These are phyloP conservation scores for Pyrenophora seminiperda DNA, from an alignment of 2,329 filamentous ascomycete genomes.

Conservation along the genomic window DNA sequence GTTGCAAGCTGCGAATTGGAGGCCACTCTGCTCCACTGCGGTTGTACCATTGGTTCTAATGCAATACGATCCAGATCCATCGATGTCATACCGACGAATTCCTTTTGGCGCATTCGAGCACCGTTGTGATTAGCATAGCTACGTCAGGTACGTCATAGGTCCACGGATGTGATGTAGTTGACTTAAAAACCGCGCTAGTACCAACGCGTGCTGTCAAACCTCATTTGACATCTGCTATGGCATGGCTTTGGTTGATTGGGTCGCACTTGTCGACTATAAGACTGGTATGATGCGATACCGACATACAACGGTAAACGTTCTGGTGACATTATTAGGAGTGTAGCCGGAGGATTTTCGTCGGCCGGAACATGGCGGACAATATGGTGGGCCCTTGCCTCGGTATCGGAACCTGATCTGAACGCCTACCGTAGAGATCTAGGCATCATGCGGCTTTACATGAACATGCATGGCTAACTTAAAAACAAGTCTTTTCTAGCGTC, in stretches of 20 bases:
- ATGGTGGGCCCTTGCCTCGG: conserved; percentile 1
- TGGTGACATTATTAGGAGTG: neutral
- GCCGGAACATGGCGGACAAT: conserved; percentile 13
- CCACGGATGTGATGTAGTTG: conserved; percentile 9
- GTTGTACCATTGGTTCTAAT: conserved; percentile 24
- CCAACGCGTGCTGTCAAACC: conserved; percentile 8
- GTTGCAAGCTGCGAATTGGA: conserved; percentile 9
- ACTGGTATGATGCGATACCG: too few species aligned
- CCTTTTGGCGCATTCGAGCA: conserved; percentile 21
- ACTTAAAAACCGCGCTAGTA: conserved; percentile 10
- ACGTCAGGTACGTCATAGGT: conserved; percentile 18
- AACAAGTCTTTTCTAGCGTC: too few species aligned
- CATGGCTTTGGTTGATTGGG: neutral
- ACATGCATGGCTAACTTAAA: too few species aligned
- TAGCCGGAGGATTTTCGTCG: neutral
- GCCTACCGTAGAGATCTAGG: conserved; percentile 4
- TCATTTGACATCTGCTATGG: neutral
- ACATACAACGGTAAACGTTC: neutral
- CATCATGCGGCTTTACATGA: neutral
- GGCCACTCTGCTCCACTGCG: conserved; percentile 20
- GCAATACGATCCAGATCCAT: conserved; percentile 18
- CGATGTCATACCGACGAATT: conserved; percentile 26
- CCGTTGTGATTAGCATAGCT: conserved; percentile 6
- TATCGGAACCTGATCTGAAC: conserved; percentile 6
- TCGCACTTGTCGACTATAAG: too few species aligned